Evolutionary conservation across 176 grass and related monocot genomes (phyloP).

Genomic region (Aegilops longissima): DNA sequence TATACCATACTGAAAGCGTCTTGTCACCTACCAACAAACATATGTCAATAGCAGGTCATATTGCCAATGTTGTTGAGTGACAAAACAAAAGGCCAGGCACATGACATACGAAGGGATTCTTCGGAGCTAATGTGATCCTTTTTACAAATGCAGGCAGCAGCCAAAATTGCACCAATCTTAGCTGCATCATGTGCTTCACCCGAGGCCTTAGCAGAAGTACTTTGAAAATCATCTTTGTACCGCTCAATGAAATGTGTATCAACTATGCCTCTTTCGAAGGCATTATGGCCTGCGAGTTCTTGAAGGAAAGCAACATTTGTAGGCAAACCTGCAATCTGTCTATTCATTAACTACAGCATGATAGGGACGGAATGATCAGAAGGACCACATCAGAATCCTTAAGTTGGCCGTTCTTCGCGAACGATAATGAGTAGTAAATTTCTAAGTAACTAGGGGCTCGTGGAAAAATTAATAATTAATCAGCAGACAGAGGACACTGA

Average conservation of each 20-base stretch:
- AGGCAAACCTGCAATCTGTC: constrained; percentile 90
- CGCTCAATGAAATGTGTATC: constrained; percentile 92
- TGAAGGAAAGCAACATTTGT: constrained; percentile 85
- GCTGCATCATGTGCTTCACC: constrained; percentile 38
- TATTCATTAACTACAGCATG: constrained; percentile 32
- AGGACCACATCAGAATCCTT: background rate
- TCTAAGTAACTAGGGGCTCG: background rate
- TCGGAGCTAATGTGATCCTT: constrained; percentile 45
- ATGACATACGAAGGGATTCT: constrained; percentile 66
- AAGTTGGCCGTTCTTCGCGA: background rate
- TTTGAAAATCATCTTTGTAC: constrained; percentile 70
- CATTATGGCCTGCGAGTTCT: constrained; percentile 79
- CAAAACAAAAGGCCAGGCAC: background rate
- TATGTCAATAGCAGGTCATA: background rate
- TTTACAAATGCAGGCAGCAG: constrained; percentile 80
- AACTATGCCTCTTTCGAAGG: constrained; percentile 81
- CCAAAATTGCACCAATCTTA: constrained; percentile 66
- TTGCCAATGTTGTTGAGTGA: background rate
- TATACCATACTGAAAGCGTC: constrained; percentile 67
- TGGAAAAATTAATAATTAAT: background rate
- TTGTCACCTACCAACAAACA: constrained; percentile 49
- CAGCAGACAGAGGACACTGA: background rate
- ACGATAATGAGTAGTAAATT: background rate
- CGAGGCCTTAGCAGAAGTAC: constrained; percentile 42
- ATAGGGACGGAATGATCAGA: constrained; percentile 16